These are phyloP conservation scores for Aspergillus panamensis DNA, from an alignment of 495 filamentous ascomycete genomes.

Conservation along the genomic window DNA sequence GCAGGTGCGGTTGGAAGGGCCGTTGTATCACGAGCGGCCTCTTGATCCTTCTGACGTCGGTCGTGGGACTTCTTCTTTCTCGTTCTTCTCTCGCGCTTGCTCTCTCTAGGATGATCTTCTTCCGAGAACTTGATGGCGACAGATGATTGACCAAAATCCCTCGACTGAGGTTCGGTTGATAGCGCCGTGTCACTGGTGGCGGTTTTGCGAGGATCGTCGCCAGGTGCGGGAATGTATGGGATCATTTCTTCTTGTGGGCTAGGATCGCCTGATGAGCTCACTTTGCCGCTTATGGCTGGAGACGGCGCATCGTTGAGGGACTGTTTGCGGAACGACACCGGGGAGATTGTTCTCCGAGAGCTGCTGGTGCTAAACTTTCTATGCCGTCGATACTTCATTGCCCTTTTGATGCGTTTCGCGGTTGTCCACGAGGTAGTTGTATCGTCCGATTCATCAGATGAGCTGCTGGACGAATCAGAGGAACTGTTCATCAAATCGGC, in stretches of 20 bases:
- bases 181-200: background rate
- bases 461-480: conserved; percentile 58
- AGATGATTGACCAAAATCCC: conserved; percentile 30
- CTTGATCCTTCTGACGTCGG: conserved; percentile 27
- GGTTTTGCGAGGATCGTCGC: conserved; percentile 10
- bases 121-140: conserved; percentile 19
- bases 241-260: conserved; percentile 38
- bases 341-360: conserved; percentile 56
- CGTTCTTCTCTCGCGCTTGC: conserved; percentile 35
- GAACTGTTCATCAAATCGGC: conserved; percentile 74
- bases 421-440: conserved; percentile 69
- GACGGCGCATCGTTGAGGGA: conserved; percentile 23
- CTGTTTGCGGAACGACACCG: conserved; percentile 26
- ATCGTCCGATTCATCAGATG: conserved; percentile 61
- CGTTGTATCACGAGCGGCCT: conserved; percentile 4
- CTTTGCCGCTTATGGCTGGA: conserved; percentile 18
- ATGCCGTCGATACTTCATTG: conserved; percentile 61
- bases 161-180: conserved; percentile 7
- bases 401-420: conserved; percentile 67
- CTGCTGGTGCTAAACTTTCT: conserved; percentile 73
- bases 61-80: conserved; percentile 28
- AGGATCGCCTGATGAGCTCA: conserved; percentile 28
- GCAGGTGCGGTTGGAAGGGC: conserved; percentile 9
- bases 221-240: conserved; percentile 33
- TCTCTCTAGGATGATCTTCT: conserved; percentile 14